Evolutionary conservation across 306 rosid species (phyloP), one percentile per base, ranked within the genome.

Genomic region (Hippophae rhamnoides): DNA sequence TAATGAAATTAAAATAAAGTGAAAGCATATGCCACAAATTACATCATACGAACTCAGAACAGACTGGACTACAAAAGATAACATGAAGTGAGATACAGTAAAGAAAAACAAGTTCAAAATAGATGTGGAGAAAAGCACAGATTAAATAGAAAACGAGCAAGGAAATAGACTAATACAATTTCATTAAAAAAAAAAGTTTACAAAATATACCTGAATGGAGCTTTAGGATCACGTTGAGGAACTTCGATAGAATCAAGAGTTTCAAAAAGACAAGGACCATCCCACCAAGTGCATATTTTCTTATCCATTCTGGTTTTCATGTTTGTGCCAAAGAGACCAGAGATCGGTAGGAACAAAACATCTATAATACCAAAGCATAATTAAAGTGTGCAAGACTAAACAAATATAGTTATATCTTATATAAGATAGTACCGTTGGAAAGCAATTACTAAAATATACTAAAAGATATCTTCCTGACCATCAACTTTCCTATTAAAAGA

Each of bases 241-340:
- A 75, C 46, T 65, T 89, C 90, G 59, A 81, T 56, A 23, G 80
- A 67, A 77, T 93, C 99, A 50, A 93, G 95, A 57, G 82, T 89
- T 77, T 93, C 99, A 61, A 93, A 93, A 54, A 93, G 81, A 76
- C 97, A 89, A 46, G 94, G 94, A 50, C 97, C 99, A 57, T 65
- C 46, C 95, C 94, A 93, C 99, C 99, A 93, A 9, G 89, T 27
- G 65, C 99, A 93, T 26, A 47, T 31, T 38, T 70, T 81, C 72
- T 77, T 82, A 58, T 79, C 87, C 69, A 93, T 11, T 79, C 95
- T 89, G 26, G 84, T 79, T 67, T 86, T 77, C 62, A 93, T 55
- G 73, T 93, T 93, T 53, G 70, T 0, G 46, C 99, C 99, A 14
- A 63, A 45, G 61, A 93, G 82, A 59, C 99, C 99, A 78, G 99